Evolutionary conservation across 768 basidiomycete species (phyloP).

Genomic region (Pulveroboletus sp.): DNA sequence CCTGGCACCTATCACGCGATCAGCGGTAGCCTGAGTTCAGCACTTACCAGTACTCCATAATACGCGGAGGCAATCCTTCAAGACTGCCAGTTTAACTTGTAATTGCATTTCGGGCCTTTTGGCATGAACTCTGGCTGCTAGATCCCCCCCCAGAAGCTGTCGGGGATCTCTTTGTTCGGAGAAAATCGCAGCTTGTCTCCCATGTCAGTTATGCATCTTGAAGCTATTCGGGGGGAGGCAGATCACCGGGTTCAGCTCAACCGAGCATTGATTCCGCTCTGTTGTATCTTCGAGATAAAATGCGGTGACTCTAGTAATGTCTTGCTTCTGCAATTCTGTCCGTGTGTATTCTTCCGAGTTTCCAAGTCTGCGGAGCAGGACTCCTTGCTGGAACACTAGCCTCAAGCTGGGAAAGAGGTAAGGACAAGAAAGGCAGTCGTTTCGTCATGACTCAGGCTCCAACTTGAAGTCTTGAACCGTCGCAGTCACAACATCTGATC

Average conservation of each 20-base stretch:
- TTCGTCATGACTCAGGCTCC: too few species aligned
- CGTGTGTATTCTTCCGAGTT: not conserved
- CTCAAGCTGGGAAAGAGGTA: too few species aligned
- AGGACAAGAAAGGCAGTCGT: too few species aligned
- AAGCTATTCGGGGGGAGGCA: not conserved
- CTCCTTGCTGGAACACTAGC: not conserved
- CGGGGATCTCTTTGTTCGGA: not conserved
- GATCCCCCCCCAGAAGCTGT: not conserved
- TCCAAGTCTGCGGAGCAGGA: not conserved
- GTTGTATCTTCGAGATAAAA: not conserved
- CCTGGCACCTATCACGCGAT: not conserved
- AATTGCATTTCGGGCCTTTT: not conserved
- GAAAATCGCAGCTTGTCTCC: not conserved
- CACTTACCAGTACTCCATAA: too few species aligned
- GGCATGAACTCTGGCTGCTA: not conserved
- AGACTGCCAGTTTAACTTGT: too few species aligned
- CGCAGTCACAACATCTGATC: too few species aligned
- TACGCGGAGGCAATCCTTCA: too few species aligned
- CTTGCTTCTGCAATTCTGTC: not conserved
- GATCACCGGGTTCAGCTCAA: not conserved
- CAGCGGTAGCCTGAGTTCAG: too few species aligned
- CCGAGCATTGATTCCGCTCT: not conserved
- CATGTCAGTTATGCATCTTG: not conserved
- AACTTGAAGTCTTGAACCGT: too few species aligned
- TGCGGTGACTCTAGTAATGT: not conserved